Conservation (phyloP, 2,329 filamentous ascomycete genomes). For the Escovopsis sp. region DNA sequence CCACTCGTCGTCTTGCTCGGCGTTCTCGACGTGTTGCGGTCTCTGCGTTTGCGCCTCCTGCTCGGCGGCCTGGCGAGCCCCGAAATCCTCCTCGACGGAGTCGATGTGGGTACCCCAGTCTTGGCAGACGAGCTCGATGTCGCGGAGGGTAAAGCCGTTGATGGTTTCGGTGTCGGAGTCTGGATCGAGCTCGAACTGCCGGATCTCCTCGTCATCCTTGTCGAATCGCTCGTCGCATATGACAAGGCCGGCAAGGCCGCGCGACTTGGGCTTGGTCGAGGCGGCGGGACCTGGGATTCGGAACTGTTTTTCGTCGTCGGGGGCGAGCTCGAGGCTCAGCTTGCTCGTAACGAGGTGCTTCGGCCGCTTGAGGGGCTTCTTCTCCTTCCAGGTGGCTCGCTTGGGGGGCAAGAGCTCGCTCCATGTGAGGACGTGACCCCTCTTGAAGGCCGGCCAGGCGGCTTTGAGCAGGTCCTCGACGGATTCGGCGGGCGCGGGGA, state of each 20-base stretch:
- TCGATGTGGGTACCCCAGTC: conserved; percentile 63
- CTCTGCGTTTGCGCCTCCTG: conserved; percentile 16
- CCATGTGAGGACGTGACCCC: conserved; percentile 61
- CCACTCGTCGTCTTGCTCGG: conserved; percentile 45
- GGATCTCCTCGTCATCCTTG: conserved; percentile 20
- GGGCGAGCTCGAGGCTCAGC: conserved; percentile 69
- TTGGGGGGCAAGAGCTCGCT: conserved; percentile 72
- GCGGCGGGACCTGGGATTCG: conserved; percentile 51
- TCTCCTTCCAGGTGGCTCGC: conserved; percentile 61
- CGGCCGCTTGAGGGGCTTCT: conserved; percentile 63
- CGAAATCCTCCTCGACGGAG: conserved; percentile 26
- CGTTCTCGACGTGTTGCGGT: conserved; percentile 18
- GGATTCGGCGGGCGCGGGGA: conserved; percentile 57
- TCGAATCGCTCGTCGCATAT: conserved; percentile 24
- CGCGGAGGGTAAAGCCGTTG: conserved; percentile 61
- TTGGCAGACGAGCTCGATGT: conserved; percentile 72
- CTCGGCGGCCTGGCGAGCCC: conserved; percentile 17
- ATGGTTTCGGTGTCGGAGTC: conserved; percentile 49
- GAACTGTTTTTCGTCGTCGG: conserved; percentile 78
- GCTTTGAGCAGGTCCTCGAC: conserved; percentile 63
- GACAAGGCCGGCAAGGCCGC: conserved; percentile 35
- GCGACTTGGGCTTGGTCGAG: conserved; percentile 36
- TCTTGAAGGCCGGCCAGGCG: conserved; percentile 68
- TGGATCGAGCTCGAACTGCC: conserved; percentile 32
- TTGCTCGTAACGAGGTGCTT: conserved; percentile 78